phyloP scores from a whole-genome alignment of 768 basidiomycete species.

The Phanerodontia chrysosporium region DNA sequence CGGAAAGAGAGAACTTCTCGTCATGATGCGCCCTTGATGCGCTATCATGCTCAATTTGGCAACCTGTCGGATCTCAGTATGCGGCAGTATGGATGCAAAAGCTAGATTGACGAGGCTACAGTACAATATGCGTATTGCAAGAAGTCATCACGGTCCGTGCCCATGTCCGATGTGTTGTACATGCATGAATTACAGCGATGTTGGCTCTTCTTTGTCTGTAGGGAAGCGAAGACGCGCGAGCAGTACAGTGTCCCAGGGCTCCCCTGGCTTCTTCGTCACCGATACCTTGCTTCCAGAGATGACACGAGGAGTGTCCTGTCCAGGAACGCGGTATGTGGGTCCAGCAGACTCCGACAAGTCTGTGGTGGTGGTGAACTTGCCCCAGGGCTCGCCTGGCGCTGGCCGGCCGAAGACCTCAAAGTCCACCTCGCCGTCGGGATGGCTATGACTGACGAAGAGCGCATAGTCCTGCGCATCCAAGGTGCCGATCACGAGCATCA shows the following conservation, averaged over 20 bases:
- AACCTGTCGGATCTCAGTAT: too few relatives aligned
- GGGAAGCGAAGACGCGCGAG: slow-evolving; percentile 65
- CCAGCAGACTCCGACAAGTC: slow-evolving; percentile 38
- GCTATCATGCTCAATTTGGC: too few relatives aligned
- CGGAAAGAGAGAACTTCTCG: too few relatives aligned
- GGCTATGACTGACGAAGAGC: slow-evolving; percentile 69
- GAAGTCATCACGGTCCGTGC: background rate
- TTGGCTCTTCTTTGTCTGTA: slow-evolving; percentile 55
- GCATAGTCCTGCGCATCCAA: slow-evolving; percentile 70
- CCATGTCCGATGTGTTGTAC: background rate
- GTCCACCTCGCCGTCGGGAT: slow-evolving; percentile 59
- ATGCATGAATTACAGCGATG: slow-evolving; percentile 31
- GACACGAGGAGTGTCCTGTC: slow-evolving; percentile 31
- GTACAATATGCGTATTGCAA: too few relatives aligned
- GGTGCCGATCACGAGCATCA: slow-evolving; percentile 56
- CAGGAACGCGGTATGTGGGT: slow-evolving; percentile 34
- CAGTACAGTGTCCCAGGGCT: slow-evolving; percentile 54
- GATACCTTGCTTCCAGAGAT: slow-evolving; percentile 54
- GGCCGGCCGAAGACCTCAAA: slow-evolving; percentile 64
- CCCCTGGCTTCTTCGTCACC: slow-evolving; percentile 27
- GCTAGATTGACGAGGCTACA: too few relatives aligned
- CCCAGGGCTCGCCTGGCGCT: slow-evolving; percentile 62
- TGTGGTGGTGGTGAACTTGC: slow-evolving; percentile 58
- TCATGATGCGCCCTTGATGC: too few relatives aligned
- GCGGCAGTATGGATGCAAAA: too few relatives aligned